Percentiles rank a stretch among this genome's conserved stretches.
These are phyloP conservation scores for Aphanoascus verrucosus DNA, from an alignment of 2,329 filamentous ascomycete species.

Conservation along the genomic window DNA sequence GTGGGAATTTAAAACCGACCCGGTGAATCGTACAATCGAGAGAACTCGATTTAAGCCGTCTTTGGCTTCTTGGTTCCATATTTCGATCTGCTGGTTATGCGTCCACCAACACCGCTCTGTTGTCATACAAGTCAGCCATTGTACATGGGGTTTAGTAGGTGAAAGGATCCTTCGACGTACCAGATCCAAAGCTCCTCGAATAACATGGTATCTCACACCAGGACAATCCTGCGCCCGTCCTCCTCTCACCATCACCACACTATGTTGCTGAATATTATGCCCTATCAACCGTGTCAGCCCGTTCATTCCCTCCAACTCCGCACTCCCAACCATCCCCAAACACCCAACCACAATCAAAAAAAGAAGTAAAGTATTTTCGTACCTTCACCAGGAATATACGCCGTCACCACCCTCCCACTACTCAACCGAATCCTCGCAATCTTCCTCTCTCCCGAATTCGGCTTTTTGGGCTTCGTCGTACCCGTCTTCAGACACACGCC, in stretches of 20 bases:
- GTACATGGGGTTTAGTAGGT: conserved; percentile 8
- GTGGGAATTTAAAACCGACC: background rate
- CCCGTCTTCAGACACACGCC: conserved; percentile 93
- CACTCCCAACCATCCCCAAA: background rate
- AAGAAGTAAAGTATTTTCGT: background rate
- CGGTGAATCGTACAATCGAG: background rate
- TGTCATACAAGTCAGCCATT: conserved; percentile 20
- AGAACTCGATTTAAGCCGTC: background rate
- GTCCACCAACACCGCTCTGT: conserved; percentile 79
- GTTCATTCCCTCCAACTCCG: background rate
- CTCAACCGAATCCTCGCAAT: conserved; percentile 83
- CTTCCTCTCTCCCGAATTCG: conserved; percentile 95
- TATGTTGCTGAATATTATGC: conserved; percentile 98
- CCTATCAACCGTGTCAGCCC: conserved; percentile 36
- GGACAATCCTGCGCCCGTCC: conserved; percentile 94
- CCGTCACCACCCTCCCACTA: conserved; percentile 75
- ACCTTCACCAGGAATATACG: conserved; percentile 93
- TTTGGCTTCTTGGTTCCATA: conserved; percentile 97
- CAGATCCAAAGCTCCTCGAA: conserved; percentile 84
- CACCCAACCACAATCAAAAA: background rate
- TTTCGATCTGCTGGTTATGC: conserved; percentile 79
- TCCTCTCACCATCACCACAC: conserved; percentile 88
- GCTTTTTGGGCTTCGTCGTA: conserved; percentile 93
- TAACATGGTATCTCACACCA: conserved; percentile 90
- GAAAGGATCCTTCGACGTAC: conserved; percentile 47